phyloP scores from a whole-genome alignment of 108 stramenopile species.

The Pseudonitzschia multistriata region DNA sequence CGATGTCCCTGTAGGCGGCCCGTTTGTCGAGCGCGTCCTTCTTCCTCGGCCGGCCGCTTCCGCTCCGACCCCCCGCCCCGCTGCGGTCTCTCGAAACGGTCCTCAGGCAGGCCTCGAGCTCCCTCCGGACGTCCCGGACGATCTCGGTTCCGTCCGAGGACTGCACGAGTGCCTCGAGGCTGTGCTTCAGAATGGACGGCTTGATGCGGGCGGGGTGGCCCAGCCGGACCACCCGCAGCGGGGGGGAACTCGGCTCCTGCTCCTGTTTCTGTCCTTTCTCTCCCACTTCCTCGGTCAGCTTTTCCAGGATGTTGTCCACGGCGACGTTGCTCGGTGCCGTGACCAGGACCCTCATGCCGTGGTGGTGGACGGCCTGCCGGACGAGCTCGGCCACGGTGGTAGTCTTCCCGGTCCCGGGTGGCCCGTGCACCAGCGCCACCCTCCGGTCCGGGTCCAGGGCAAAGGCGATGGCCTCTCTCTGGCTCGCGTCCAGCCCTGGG shows the following conservation, averaged over 20 bases:
- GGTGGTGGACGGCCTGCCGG: slow-evolving; percentile 70
- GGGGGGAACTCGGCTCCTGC: not conserved
- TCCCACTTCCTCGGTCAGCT: slow-evolving; percentile 52
- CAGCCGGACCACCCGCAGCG: slow-evolving; percentile 78
- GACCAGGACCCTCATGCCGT: slow-evolving; percentile 82
- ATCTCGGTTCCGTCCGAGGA: slow-evolving; percentile 92
- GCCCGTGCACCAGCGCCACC: slow-evolving; percentile 79
- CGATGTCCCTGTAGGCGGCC: slow-evolving; percentile 69
- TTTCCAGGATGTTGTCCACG: slow-evolving; percentile 95
- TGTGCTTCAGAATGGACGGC: slow-evolving; percentile 71
- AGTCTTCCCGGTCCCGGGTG: slow-evolving; percentile 84
- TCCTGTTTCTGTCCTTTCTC: not conserved
- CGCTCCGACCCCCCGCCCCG: slow-evolving; percentile 34
- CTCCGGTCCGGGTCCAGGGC: slow-evolving; percentile 52
- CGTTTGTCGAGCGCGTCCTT: slow-evolving; percentile 42
- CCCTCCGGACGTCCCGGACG: slow-evolving; percentile 86
- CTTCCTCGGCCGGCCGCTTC: not conserved
- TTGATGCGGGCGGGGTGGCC: slow-evolving; percentile 96
- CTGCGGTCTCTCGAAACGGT: slow-evolving; percentile 33
- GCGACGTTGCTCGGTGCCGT: slow-evolving; percentile 99
- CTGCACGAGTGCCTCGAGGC: slow-evolving; percentile 91
- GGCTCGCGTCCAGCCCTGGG: slow-evolving; percentile 64
- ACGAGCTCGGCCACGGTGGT: slow-evolving; percentile 89
- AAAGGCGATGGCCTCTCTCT: slow-evolving; percentile 74
- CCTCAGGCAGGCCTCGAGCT: slow-evolving; percentile 66